Evolutionary conservation across 179 eudicot genomes (phyloP), one percentile per base, ranked within the genome.

Genomic region (Carnegiea gigantea): DNA sequence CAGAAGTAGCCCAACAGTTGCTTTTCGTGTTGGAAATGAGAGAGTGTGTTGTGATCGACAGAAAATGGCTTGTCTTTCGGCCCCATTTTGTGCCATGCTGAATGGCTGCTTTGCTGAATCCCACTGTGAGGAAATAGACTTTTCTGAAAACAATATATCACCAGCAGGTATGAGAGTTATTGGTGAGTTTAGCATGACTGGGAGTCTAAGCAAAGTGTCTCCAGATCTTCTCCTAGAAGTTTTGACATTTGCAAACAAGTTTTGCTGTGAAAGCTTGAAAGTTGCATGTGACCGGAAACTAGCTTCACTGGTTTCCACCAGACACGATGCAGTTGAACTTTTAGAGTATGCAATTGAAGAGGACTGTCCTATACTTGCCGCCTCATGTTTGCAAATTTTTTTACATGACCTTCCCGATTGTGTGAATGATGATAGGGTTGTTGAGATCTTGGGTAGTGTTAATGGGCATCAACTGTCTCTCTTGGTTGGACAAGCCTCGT

Each of bases 71-170:
- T 30, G 84, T 43, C 91, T 96, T 78, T 96, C 99, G 13, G 87
- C 90, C 78, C 99, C 99, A 57, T 96, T 96, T 83, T 85, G 85
- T 83, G 89, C 98, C 65, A 96, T 96, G 99, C 90, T 96, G 20
- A 90, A 92, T 85, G 99, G 99, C 2, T 84, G 94, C 84, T 96
- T 96, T 84, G 88, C 89, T 10, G 99, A 96, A 86, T 96, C 99
- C 73, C 82, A 81, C 28, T 73, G 79, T 46, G 88, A 92, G 54
- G 94, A 89, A 85, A 90, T 96, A 9, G 91, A 92, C 83, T 88
- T 96, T 54, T 92, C 98, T 4, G 88, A 91, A 73, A 96, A 96
- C 81, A 82, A 87, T 82, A 87, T 96, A 78, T 92, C 98, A 18
- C 86, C 92, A 20, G 74, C 71, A 75, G 98, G 94, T 62, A 91